phyloP scores from a whole-genome alignment of 75 land plant species.

The Ceratopteris richardii region DNA sequence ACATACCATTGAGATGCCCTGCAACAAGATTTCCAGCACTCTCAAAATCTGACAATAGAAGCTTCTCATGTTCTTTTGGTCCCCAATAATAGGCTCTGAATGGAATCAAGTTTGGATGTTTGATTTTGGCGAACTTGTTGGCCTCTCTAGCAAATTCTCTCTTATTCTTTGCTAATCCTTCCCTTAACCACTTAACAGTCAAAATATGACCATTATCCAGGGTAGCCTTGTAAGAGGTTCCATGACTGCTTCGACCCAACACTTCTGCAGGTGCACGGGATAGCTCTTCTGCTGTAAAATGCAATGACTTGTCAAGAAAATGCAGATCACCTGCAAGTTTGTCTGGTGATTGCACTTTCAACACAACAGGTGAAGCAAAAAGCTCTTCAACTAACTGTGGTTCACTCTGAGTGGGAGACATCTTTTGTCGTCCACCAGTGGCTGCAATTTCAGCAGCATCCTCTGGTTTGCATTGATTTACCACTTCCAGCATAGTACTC shows the following conservation, averaged over 20 bases:
- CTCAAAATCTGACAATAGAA: conserved; percentile 61
- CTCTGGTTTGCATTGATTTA: too few species aligned
- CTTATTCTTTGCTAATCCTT: conserved; percentile 75
- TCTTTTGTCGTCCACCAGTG: not conserved
- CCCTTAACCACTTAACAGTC: conserved; percentile 88
- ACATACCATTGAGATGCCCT: conserved; percentile 65
- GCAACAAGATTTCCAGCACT: conserved; percentile 60
- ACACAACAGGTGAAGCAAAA: conserved; percentile 36
- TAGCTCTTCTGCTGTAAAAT: conserved; percentile 75
- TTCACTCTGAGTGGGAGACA: not conserved
- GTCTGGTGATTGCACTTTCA: conserved; percentile 76
- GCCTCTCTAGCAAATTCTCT: conserved; percentile 76
- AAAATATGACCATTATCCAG: conserved; percentile 69
- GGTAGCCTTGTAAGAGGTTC: conserved; percentile 87
- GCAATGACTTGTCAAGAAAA: conserved; percentile 54
- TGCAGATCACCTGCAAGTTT: conserved; percentile 69
- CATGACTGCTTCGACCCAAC: conserved; percentile 91
- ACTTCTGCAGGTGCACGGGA: conserved; percentile 94
- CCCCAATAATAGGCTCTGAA: conserved; percentile 88
- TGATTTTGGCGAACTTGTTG: conserved; percentile 55
- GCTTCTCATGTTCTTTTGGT: conserved; percentile 81
- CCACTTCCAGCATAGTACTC: too few species aligned
- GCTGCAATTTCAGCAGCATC: not conserved
- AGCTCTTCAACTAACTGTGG: conserved; percentile 13
- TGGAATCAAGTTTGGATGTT: conserved; percentile 58